These are phyloP conservation scores for Zelopaecilomyces penicillatus DNA, from an alignment of 2,329 filamentous ascomycete species.

Conservation along the genomic window DNA sequence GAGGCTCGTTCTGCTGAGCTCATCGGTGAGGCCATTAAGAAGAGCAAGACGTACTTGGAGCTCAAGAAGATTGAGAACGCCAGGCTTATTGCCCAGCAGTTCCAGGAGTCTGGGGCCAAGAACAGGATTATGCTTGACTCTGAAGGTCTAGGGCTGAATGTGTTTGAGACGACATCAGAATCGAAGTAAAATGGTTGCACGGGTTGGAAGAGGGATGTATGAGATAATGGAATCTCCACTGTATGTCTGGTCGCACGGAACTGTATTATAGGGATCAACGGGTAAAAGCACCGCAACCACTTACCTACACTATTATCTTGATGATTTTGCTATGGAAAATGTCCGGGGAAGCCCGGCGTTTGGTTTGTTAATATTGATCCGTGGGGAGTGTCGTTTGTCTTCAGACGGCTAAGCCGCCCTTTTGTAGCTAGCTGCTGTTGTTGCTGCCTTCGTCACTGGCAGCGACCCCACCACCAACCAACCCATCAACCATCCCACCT, in stretches of 20 bases:
- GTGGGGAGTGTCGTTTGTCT: too few species aligned
- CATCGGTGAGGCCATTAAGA: conserved; percentile 99
- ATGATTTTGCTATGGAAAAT: too few species aligned
- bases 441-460: too few species aligned
- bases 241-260: conserved; percentile 27
- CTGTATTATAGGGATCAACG: conserved; percentile 21
- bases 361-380: too few species aligned
- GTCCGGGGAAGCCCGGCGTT: too few species aligned
- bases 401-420: too few species aligned
- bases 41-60: conserved; percentile 93
- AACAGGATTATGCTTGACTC: conserved; percentile 94
- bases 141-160: conserved; percentile 84
- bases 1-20: conserved; percentile 96
- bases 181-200: conserved; percentile 6
- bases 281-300: neutral
- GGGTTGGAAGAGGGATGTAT: conserved; percentile 11
- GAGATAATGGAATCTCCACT: conserved; percentile 40
- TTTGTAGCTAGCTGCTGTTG: too few species aligned
- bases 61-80: conserved; percentile 98
- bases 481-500: too few species aligned
- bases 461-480: too few species aligned
- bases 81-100: conserved; percentile 72
- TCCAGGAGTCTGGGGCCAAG: conserved; percentile 77
- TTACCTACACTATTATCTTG: too few species aligned
- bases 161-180: conserved; percentile 50